A percentile compares a stretch with the other conserved stretches of the same genome.
These are phyloP conservation scores for Ambrosia trifida DNA, from an alignment of 129 eudicot species.

Conservation along the genomic window DNA sequence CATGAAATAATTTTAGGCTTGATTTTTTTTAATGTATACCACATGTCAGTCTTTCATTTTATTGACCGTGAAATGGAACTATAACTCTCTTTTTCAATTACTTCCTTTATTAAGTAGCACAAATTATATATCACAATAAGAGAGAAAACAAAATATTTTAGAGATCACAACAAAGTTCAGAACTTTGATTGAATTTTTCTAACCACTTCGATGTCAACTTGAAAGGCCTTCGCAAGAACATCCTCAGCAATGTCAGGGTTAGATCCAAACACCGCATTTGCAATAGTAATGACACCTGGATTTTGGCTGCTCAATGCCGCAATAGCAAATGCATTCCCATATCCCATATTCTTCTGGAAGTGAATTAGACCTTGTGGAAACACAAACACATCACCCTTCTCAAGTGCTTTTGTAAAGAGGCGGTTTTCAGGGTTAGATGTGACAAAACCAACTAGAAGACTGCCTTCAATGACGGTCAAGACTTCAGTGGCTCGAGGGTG, in stretches of 20 bases:
- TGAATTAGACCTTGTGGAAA: slow-evolving; percentile 48
- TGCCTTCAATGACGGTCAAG: slow-evolving; percentile 37
- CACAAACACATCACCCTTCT: slow-evolving; percentile 46
- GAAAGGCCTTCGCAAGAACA: slow-evolving; percentile 36
- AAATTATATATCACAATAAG: not conserved
- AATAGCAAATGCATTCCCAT: slow-evolving; percentile 21
- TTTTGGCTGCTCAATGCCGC: slow-evolving; percentile 48
- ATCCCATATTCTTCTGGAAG: slow-evolving; percentile 37
- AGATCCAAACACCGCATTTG: slow-evolving; percentile 33
- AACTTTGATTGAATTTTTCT: slow-evolving; percentile 26
- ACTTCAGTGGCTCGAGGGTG: slow-evolving; percentile 43
- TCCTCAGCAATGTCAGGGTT: slow-evolving; percentile 27
- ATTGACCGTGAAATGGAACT: too few species aligned
- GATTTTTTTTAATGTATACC: too few species aligned
- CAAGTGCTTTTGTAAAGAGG: slow-evolving; percentile 34
- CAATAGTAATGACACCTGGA: slow-evolving; percentile 12
- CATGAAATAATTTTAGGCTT: too few species aligned
- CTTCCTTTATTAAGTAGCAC: too few species aligned
- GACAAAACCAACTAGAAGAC: slow-evolving; percentile 37
- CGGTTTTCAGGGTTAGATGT: slow-evolving; percentile 46
- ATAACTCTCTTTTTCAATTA: too few species aligned
- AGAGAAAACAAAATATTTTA: not conserved
- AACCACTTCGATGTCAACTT: slow-evolving; percentile 17
- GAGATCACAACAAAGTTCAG: not conserved
- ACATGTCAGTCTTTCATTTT: too few species aligned